Percentiles rank a stretch among this genome's conserved stretches.
These are phyloP conservation scores for Diplogelasinospora grovesii DNA, from an alignment of 495 filamentous ascomycete species.

Conservation along the genomic window DNA sequence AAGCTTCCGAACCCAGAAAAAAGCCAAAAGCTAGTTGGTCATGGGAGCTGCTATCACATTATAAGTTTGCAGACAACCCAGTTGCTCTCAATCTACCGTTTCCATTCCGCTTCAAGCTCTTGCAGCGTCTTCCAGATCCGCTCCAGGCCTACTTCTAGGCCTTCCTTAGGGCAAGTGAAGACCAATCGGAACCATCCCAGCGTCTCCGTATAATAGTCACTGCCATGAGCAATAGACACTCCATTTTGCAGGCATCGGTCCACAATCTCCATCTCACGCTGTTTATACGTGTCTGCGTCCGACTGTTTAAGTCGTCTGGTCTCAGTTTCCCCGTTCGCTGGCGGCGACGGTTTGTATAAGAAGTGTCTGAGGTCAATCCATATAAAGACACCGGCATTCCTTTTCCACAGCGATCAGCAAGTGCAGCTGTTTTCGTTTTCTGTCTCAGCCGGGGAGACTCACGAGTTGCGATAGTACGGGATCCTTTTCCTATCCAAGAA, in stretches of 20 bases:
- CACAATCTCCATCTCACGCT: slow-evolving; percentile 22
- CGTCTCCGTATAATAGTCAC: slow-evolving; percentile 37
- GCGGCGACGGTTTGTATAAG: no score
- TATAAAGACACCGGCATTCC: slow-evolving; percentile 38
- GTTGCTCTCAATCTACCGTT: no score
- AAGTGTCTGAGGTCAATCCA: slow-evolving; percentile 52
- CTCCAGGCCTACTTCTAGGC: slow-evolving; percentile 32
- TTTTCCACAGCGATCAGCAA: no score
- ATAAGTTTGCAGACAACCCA: no score
- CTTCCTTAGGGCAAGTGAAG: slow-evolving; percentile 31
- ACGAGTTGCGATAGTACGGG: slow-evolving; percentile 30
- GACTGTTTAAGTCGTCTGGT: not conserved
- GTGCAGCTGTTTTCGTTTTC: no score
- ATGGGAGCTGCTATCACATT: no score
- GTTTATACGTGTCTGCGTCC: not conserved
- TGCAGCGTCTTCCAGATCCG: no score
- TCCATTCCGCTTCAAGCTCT: no score
- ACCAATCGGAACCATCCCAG: slow-evolving; percentile 49
- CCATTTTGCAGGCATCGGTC: slow-evolving; percentile 32
- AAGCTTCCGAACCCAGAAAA: no score
- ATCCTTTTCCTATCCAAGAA: slow-evolving; percentile 32
- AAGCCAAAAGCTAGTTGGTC: no score
- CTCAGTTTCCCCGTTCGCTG: slow-evolving; percentile 3
- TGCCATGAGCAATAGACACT: slow-evolving; percentile 39
- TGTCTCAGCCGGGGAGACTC: no score